phyloP scores from a whole-genome alignment of 768 basidiomycete genomes.

The Heimioporus sp. region DNA sequence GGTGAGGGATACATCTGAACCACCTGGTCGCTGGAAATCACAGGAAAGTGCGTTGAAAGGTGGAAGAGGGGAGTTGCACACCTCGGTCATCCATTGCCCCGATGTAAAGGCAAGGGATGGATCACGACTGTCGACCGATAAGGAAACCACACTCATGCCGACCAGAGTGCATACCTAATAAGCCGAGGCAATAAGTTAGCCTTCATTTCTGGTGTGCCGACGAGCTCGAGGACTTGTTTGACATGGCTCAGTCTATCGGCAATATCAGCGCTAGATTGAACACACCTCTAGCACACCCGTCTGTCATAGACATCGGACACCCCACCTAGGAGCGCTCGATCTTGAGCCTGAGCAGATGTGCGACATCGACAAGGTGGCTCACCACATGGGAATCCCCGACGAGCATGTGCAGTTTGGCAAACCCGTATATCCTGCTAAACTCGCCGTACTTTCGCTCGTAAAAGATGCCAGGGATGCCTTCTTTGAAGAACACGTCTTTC shows the following conservation, averaged over 20 bases:
- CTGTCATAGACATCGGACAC: slow-evolving; percentile 79
- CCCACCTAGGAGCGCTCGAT: slow-evolving; percentile 43
- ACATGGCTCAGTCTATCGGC: neutral
- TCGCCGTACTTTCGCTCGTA: slow-evolving; percentile 63
- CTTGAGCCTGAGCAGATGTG: neutral
- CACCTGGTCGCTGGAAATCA: slow-evolving; percentile 55
- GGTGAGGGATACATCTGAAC: slow-evolving; percentile 72
- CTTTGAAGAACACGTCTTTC: slow-evolving; percentile 62
- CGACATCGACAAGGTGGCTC: slow-evolving; percentile 8
- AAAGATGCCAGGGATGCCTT: slow-evolving; percentile 64
- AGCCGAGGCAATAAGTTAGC: slow-evolving; percentile 55
- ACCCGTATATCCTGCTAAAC: slow-evolving; percentile 60
- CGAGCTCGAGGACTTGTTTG: slow-evolving; percentile 55
- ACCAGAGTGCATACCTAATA: slow-evolving; percentile 44
- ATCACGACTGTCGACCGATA: slow-evolving; percentile 47
- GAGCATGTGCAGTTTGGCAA: slow-evolving; percentile 63
- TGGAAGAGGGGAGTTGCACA: slow-evolving; percentile 12
- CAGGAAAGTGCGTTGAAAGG: neutral
- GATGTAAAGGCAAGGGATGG: slow-evolving; percentile 61
- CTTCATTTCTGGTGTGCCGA: slow-evolving; percentile 60
- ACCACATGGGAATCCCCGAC: slow-evolving; percentile 65
- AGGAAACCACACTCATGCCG: neutral
- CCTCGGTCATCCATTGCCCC: slow-evolving; percentile 88
- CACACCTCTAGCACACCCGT: slow-evolving; percentile 64
- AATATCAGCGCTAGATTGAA: neutral